These are phyloP conservation scores for Chamaecyparis obtusa DNA, from an alignment of 75 land plant genomes.

Conservation along the genomic window DNA sequence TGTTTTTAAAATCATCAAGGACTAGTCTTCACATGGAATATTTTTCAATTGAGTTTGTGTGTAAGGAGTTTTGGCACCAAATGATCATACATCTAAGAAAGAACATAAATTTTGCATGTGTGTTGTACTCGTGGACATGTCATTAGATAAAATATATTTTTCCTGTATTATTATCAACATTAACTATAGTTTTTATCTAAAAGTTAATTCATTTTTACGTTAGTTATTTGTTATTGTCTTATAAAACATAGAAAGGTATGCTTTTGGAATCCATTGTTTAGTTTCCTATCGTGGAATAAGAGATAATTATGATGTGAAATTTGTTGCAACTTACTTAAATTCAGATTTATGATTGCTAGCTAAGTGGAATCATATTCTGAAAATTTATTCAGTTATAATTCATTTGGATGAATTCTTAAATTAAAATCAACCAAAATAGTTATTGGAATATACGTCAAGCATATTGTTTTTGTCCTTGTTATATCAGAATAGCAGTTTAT, in stretches of 20 bases:
- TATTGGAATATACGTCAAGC: background rate
- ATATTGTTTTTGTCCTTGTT: background rate
- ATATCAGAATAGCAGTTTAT: background rate
- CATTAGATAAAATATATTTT: background rate
- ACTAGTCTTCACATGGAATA: too few species aligned
- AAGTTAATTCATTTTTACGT: background rate
- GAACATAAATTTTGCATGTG: background rate
- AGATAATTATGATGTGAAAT: background rate
- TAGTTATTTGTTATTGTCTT: background rate
- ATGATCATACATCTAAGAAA: background rate
- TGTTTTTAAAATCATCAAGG: too few species aligned
- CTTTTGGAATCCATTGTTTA: background rate
- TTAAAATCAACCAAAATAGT: too few species aligned
- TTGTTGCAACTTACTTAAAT: background rate
- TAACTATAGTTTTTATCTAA: background rate
- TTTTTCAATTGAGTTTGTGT: background rate
- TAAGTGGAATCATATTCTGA: background rate
- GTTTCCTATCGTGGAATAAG: background rate
- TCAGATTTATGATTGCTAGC: background rate
- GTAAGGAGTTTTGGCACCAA: background rate
- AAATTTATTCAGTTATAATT: background rate
- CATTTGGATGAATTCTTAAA: too few species aligned
- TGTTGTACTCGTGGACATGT: background rate
- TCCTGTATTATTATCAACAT: background rate
- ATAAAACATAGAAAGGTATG: background rate